These are phyloP conservation scores for Graphium sp. DNA, from an alignment of 2,329 filamentous ascomycete species.

Conservation along the genomic window DNA sequence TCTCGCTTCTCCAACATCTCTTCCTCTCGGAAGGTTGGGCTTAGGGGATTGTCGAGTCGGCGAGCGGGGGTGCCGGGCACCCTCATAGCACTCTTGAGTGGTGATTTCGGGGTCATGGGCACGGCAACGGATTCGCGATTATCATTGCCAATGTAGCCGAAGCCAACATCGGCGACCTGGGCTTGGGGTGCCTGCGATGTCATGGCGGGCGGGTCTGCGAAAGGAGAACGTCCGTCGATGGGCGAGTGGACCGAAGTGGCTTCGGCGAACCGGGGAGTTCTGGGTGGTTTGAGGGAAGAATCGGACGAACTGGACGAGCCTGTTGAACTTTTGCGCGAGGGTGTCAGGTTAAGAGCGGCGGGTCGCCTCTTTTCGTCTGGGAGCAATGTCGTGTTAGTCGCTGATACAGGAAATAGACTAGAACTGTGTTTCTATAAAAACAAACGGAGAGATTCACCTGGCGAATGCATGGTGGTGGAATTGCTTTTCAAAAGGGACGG, in stretches of 20 bases:
- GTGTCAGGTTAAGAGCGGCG: constrained; percentile 33
- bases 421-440: constrained; percentile 1
- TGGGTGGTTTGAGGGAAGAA: constrained; percentile 46
- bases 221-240: constrained; percentile 35
- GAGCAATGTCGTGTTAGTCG: constrained; percentile 10
- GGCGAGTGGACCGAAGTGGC: constrained; percentile 67
- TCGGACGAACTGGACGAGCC: constrained; percentile 33
- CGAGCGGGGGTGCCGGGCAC: constrained; percentile 68
- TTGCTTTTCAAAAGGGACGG: too few species aligned
- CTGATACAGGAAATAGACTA: constrained; percentile 1
- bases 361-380: constrained; percentile 39
- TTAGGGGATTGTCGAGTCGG: constrained; percentile 60
- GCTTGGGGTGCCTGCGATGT: constrained; percentile 39
- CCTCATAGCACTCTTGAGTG: constrained; percentile 81
- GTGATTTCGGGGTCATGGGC: constrained; percentile 56
- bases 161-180: constrained; percentile 75
- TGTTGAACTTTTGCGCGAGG: constrained; percentile 28
- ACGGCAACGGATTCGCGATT: constrained; percentile 39
- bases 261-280: constrained; percentile 67
- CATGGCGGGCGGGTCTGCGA: constrained; percentile 39
- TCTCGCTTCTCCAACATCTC: constrained; percentile 76
- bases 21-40: constrained; percentile 84
- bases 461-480: too few species aligned
- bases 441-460: background rate
- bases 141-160: constrained; percentile 81